These are phyloP conservation scores for Aspergillus brunneoviolaceus DNA, from an alignment of 2,329 filamentous ascomycete genomes.

Conservation along the genomic window DNA sequence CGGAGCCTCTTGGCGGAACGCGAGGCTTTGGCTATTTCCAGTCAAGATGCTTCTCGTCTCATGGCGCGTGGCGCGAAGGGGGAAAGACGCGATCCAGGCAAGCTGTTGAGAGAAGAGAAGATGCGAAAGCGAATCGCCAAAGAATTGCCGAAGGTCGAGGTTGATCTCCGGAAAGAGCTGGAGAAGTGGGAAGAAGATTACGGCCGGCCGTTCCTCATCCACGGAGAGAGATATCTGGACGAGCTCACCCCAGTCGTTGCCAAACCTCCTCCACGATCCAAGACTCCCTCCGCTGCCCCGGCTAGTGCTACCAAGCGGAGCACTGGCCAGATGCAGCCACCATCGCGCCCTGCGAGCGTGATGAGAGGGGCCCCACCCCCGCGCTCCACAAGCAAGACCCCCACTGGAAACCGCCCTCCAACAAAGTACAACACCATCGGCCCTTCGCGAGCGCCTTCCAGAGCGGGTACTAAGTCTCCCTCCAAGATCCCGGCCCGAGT, in stretches of 20 bases:
- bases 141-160: slow-evolving; percentile 86
- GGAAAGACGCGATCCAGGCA: slow-evolving; percentile 90
- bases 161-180: slow-evolving; percentile 77
- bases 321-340: slow-evolving; percentile 17
- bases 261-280: slow-evolving; percentile 61
- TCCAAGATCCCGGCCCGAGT: slow-evolving; percentile 51
- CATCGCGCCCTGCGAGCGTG: slow-evolving; percentile 32
- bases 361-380: slow-evolving; percentile 43
- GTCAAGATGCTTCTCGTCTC: slow-evolving; percentile 89
- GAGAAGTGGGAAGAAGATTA: slow-evolving; percentile 92
- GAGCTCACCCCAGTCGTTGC: slow-evolving; percentile 66
- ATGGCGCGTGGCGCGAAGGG: slow-evolving; percentile 91
- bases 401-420: slow-evolving; percentile 39
- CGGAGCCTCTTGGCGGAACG: slow-evolving; percentile 79
- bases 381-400: slow-evolving; percentile 49
- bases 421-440: slow-evolving; percentile 42
- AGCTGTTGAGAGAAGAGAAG: slow-evolving; percentile 93
- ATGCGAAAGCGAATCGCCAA: slow-evolving; percentile 97
- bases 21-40: slow-evolving; percentile 82
- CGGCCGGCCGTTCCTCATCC: slow-evolving; percentile 87
- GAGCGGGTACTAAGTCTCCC: slow-evolving; percentile 43
- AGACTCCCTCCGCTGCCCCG: slow-evolving; percentile 40
- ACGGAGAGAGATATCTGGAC: slow-evolving; percentile 88
- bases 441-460: slow-evolving; percentile 21
- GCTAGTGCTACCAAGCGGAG: slow-evolving; percentile 25